These are phyloP conservation scores for Colletotrichum higginsianum DNA, from an alignment of 2,329 filamentous ascomycete species.

Conservation along the genomic window DNA sequence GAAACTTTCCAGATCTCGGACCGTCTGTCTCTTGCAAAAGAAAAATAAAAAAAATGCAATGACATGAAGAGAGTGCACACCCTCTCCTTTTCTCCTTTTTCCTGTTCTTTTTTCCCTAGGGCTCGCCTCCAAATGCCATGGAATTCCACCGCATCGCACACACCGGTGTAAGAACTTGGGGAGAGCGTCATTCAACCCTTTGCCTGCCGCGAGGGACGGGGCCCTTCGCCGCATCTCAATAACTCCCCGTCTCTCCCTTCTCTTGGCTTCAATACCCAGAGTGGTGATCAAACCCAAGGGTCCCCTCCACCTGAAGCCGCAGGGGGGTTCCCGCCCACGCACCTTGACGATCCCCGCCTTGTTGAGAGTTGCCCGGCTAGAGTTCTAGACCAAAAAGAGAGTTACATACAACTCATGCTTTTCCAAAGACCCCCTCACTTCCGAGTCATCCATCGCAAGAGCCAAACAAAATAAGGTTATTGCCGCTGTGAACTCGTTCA, in stretches of 20 bases:
- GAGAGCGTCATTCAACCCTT: background rate
- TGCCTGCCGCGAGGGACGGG: conserved; percentile 9
- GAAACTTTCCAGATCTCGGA: conserved; percentile 21
- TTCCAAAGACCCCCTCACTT: background rate
- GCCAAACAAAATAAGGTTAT: background rate
- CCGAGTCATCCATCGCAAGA: conserved; percentile 19
- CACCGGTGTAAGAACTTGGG: background rate
- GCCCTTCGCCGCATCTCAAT: background rate
- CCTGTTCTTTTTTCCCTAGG: background rate
- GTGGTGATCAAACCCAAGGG: conserved; percentile 29
- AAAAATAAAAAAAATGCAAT: background rate
- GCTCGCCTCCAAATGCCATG: conserved; percentile 16
- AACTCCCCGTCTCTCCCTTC: background rate
- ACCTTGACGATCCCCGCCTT: background rate
- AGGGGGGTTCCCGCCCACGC: conserved; percentile 20
- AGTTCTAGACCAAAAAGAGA: conserved; percentile 1
- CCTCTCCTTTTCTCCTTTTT: background rate
- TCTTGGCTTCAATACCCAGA: conserved; percentile 5
- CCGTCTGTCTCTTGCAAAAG: background rate
- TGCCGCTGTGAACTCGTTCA: too few relatives aligned
- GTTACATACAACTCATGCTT: conserved; percentile 7
- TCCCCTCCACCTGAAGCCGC: conserved; percentile 19
- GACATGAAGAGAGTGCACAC: background rate
- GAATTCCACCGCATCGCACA: conserved; percentile 1
- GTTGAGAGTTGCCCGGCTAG: background rate